A percentile compares a stretch with the other conserved stretches of the same genome.
Evolutionary conservation across 345 rosid species (phyloP).

Genomic region (Passiflora organensis): DNA sequence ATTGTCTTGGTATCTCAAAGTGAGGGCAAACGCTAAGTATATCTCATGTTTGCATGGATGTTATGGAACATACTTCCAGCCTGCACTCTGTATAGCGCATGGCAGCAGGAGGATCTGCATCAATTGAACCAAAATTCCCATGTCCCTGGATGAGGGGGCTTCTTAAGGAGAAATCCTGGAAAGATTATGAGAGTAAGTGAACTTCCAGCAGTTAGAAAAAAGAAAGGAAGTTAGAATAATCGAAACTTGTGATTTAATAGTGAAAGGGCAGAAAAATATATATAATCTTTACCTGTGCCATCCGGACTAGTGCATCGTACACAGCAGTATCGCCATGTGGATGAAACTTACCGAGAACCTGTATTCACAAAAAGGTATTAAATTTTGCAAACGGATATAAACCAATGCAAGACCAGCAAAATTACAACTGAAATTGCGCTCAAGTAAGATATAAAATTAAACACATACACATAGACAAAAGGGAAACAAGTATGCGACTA

Average conservation of each 20-base stretch:
- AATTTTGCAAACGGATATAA: background rate
- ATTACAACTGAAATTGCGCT: background rate
- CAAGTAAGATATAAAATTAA: background rate
- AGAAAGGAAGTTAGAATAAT: background rate
- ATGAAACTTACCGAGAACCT: conserved; percentile 97
- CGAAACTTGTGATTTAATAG: background rate
- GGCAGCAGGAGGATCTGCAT: conserved; percentile 98
- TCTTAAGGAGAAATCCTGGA: conserved; percentile 81
- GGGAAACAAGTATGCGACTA: background rate
- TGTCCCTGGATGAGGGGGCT: conserved; percentile 87
- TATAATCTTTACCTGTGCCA: conserved; percentile 76
- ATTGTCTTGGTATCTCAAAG: no score
- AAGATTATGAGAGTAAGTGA: background rate
- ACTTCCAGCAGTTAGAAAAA: background rate
- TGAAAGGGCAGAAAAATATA: background rate
- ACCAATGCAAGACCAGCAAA: background rate
- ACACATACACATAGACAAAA: background rate
- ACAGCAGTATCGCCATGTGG: conserved; percentile 97
- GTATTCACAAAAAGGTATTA: background rate
- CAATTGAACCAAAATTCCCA: conserved; percentile 94
- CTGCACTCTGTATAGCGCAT: conserved; percentile 99
- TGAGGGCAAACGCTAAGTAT: no score
- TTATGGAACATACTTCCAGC: conserved; percentile 68
- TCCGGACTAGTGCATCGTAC: conserved; percentile 85
- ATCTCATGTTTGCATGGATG: no score